Conservation (phyloP, 306 rosid genomes). For the Vigna nakashimae region DNA sequence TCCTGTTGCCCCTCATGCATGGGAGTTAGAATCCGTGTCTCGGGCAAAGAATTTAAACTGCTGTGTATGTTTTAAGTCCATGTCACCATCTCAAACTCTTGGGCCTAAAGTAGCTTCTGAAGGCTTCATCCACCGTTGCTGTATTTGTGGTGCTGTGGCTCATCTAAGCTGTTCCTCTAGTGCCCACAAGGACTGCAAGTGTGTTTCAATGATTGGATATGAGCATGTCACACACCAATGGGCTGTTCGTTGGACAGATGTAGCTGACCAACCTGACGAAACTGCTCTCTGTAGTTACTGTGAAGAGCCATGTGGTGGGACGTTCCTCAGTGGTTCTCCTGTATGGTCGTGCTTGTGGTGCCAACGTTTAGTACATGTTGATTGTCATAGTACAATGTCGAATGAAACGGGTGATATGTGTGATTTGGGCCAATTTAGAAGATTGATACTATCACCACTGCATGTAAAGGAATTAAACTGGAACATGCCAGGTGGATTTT, state of each 20-base stretch:
- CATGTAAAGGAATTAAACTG: conserved; percentile 72
- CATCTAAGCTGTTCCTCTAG: conserved; percentile 85
- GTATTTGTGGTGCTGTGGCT: conserved; percentile 86
- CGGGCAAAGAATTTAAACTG: conserved; percentile 93
- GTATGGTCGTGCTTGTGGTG: conserved; percentile 99
- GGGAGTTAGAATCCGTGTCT: conserved; percentile 80
- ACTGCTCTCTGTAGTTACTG: conserved; percentile 84
- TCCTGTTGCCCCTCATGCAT: conserved; percentile 78
- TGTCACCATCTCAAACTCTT: conserved; percentile 83
- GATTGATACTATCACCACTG: conserved; percentile 87
- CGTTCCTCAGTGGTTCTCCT: conserved; percentile 98
- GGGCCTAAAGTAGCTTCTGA: conserved; percentile 86
- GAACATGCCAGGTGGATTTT: conserved; percentile 68
- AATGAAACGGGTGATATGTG: conserved; percentile 92
- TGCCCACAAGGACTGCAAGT: conserved; percentile 93
- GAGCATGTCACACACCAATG: conserved; percentile 89
- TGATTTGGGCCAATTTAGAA: conserved; percentile 87
- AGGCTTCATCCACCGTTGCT: conserved; percentile 78
- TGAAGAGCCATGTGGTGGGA: conserved; percentile 94
- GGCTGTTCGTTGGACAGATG: conserved; percentile 97
- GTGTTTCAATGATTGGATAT: conserved; percentile 86
- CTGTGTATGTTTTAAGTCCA: conserved; percentile 83
- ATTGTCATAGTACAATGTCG: conserved; percentile 83
- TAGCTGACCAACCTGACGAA: conserved; percentile 88
- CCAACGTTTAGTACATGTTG: conserved; percentile 92